Evolutionary conservation across 1,284 basidiomycete genomes (phyloP).

Genomic region (Athelia psychrophila): DNA sequence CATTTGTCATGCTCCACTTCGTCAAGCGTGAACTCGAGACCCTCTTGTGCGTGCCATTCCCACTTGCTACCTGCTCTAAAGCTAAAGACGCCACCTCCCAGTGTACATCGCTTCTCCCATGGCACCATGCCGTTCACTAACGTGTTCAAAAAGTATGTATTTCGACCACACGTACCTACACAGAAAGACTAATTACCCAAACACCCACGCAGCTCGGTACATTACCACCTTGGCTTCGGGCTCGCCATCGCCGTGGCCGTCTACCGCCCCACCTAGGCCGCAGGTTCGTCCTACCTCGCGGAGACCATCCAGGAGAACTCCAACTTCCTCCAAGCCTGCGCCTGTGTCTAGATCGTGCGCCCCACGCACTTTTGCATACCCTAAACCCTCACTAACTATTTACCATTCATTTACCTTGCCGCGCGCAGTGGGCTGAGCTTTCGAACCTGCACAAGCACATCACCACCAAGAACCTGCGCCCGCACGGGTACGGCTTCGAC

Average conservation of each 20-base stretch:
- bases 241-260: conserved; percentile 70
- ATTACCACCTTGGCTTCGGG: conserved; percentile 88
- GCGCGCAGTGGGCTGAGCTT: conserved; percentile 79
- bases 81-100: too few species aligned
- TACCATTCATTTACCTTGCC: conserved; percentile 5
- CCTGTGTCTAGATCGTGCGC: conserved; percentile 76
- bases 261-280: conserved; percentile 72
- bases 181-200: too few species aligned
- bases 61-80: too few species aligned
- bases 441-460: conserved; percentile 86
- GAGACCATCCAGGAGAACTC: conserved; percentile 70
- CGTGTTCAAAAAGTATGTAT: conserved; percentile 85
- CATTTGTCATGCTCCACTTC: conserved; percentile 85
- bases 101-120: conserved; percentile 93
- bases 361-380: conserved; percentile 5
- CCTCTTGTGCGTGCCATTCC: conserved; percentile 62
- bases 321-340: conserved; percentile 65
- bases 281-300: conserved; percentile 56
- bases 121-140: conserved; percentile 90
- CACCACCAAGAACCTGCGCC: conserved; percentile 81
- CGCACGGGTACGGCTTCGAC: conserved; percentile 77
- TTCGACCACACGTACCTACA: too few species aligned
- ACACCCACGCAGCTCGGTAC: conserved; percentile 83
- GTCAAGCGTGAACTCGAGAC: conserved; percentile 94
- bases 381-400: too few species aligned